Conservation (phyloP, 345 rosid genomes). For the Camelina neglecta region DNA sequence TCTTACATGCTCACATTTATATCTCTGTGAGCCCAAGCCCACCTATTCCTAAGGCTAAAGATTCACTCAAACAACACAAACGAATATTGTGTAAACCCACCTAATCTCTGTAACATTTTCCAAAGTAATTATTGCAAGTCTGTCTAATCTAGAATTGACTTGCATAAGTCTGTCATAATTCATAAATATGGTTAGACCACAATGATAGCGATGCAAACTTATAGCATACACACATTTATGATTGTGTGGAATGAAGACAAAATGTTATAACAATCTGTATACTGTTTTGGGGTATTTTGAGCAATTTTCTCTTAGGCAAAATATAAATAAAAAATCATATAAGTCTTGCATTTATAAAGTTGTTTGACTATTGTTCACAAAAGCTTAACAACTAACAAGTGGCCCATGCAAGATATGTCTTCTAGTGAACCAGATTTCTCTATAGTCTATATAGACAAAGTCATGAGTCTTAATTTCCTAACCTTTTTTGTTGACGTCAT, state of each 20-base stretch:
- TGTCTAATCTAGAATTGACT: too few relatives aligned
- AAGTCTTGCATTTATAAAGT: background rate
- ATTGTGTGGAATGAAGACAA: background rate
- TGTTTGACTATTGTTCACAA: constrained; percentile 33
- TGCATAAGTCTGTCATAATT: too few relatives aligned
- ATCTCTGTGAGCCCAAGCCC: constrained; percentile 11
- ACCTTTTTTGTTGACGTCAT: background rate
- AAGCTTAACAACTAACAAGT: constrained; percentile 35
- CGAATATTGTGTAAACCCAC: background rate
- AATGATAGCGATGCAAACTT: too few relatives aligned
- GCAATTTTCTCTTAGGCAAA: background rate
- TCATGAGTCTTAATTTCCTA: background rate
- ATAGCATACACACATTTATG: constrained; percentile 3
- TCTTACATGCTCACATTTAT: background rate
- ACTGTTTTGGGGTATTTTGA: background rate
- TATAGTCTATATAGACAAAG: constrained; percentile 10
- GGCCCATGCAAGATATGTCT: constrained; percentile 33
- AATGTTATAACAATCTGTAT: too few relatives aligned
- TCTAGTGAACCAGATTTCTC: constrained; percentile 23
- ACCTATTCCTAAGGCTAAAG: background rate
- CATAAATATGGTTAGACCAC: too few relatives aligned
- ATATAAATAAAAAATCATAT: too few relatives aligned
- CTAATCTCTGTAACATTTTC: too few relatives aligned
- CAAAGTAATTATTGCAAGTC: too few relatives aligned
- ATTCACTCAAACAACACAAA: background rate